Percentiles rank a stretch among this genome's conserved stretches.
Conservation (phyloP, 2,329 filamentous ascomycete species). For the Pseudofabraea citricarpa region DNA sequence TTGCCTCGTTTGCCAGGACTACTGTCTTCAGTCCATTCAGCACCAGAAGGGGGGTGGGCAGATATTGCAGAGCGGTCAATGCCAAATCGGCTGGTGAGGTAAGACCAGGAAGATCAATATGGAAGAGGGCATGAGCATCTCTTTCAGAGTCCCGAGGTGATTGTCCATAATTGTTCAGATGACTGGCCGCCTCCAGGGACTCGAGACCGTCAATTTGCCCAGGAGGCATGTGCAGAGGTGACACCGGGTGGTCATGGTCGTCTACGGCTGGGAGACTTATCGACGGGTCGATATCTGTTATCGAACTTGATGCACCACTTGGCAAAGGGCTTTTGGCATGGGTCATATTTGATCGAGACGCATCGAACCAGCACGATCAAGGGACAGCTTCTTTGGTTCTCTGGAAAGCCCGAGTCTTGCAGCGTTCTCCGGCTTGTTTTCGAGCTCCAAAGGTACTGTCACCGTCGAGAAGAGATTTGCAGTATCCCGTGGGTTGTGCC, state of each 20-base stretch:
- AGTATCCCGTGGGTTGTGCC: no score
- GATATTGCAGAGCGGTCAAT: constrained; percentile 66
- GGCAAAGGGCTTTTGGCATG: no score
- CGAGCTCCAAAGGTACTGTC: no score
- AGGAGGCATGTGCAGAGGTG: constrained; percentile 20
- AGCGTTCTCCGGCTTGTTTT: no score
- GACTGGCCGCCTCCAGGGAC: constrained; percentile 10
- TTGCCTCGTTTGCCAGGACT: constrained; percentile 69
- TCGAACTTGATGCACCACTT: no score
- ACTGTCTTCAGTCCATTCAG: constrained; percentile 65
- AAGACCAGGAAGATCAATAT: constrained; percentile 37
- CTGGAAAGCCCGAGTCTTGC: no score
- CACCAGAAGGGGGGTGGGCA: constrained; percentile 68
- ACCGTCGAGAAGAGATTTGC: no score
- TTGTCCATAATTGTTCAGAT: constrained; percentile 10
- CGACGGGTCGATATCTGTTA: no score
- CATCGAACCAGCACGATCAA: no score
- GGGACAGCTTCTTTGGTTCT: no score
- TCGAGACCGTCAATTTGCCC: constrained; percentile 25
- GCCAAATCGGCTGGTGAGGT: constrained; percentile 49
- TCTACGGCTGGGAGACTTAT: no score
- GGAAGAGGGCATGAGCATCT: constrained; percentile 9
- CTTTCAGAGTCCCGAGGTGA: constrained; percentile 13
- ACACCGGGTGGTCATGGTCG: constrained; percentile 11
- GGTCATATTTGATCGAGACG: no score